These are phyloP conservation scores for Citrus glauca DNA, from an alignment of 345 rosid genomes.

Conservation along the genomic window DNA sequence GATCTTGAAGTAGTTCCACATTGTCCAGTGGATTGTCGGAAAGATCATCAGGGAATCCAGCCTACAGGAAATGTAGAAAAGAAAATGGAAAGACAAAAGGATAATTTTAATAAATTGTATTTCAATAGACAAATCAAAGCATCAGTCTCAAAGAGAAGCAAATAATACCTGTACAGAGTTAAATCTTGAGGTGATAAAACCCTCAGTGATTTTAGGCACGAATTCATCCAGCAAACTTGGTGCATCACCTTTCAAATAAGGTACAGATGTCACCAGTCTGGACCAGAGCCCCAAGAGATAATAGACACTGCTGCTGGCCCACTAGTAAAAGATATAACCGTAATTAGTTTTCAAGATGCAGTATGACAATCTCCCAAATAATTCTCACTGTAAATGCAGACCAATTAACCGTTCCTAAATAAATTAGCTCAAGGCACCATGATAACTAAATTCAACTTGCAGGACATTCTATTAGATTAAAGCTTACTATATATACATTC, in stretches of 20 bases:
- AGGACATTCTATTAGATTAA: constrained; percentile 5
- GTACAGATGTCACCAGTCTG: constrained; percentile 89
- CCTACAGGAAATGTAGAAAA: constrained; percentile 37
- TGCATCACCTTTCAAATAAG: constrained; percentile 92
- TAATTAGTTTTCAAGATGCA: constrained; percentile 17
- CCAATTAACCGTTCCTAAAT: background rate
- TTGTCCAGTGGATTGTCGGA: constrained; percentile 93
- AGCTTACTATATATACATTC: background rate
- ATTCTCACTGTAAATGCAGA: background rate
- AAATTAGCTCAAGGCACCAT: background rate
- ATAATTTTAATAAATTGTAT: background rate
- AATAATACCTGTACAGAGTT: constrained; percentile 84
- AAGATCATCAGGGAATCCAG: constrained; percentile 73
- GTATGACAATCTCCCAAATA: constrained; percentile 9
- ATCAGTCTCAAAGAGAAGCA: constrained; percentile 7
- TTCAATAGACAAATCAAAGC: background rate
- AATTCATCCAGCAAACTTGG: constrained; percentile 97
- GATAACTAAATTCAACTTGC: background rate
- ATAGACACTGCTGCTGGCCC: constrained; percentile 99
- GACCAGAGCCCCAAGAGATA: constrained; percentile 97
- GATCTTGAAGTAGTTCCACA: constrained; percentile 98
- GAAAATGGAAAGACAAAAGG: background rate
- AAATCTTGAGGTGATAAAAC: constrained; percentile 91
- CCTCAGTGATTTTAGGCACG: constrained; percentile 97
- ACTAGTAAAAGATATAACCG: constrained; percentile 43